phyloP scores from a whole-genome alignment of 2,329 filamentous ascomycete species.

The Pseudogymnoascus sp. region DNA sequence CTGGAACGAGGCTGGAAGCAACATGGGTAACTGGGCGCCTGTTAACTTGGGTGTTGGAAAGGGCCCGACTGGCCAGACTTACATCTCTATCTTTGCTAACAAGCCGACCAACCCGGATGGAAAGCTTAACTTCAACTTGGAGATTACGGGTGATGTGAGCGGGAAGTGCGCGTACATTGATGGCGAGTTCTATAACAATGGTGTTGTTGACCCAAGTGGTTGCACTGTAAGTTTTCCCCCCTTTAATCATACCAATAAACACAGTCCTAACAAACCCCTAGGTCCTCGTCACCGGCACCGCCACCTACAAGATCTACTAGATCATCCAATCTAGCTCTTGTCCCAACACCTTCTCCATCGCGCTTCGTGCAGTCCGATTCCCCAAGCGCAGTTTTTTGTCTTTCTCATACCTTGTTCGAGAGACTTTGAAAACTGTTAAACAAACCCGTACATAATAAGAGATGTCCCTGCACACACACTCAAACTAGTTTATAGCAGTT shows the following conservation, averaged over 20 bases:
- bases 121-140: conserved; percentile 68
- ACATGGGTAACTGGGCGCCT: conserved; percentile 76
- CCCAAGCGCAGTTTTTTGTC: no score
- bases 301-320: conserved; percentile 4
- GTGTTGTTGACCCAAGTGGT: conserved; percentile 22
- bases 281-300: conserved; percentile 2
- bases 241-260: neutral
- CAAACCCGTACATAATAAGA: neutral
- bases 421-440: no score
- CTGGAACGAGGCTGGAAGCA: conserved; percentile 57
- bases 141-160: conserved; percentile 53
- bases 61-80: conserved; percentile 56
- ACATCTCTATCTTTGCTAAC: conserved; percentile 80
- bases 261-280: neutral
- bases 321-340: neutral
- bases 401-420: no score
- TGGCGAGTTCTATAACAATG: conserved; percentile 25
- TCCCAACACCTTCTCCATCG: neutral
- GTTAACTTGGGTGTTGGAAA: conserved; percentile 76
- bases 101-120: conserved; percentile 58
- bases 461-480: neutral
- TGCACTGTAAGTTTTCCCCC: conserved; percentile 28
- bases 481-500: neutral
- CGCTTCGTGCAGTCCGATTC: neutral
- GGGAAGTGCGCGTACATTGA: conserved; percentile 24